Evolutionary conservation across 2,329 filamentous ascomycete species (phyloP), one percentile per base, ranked within the genome.

Genomic region (Lecanicillium sp.): DNA sequence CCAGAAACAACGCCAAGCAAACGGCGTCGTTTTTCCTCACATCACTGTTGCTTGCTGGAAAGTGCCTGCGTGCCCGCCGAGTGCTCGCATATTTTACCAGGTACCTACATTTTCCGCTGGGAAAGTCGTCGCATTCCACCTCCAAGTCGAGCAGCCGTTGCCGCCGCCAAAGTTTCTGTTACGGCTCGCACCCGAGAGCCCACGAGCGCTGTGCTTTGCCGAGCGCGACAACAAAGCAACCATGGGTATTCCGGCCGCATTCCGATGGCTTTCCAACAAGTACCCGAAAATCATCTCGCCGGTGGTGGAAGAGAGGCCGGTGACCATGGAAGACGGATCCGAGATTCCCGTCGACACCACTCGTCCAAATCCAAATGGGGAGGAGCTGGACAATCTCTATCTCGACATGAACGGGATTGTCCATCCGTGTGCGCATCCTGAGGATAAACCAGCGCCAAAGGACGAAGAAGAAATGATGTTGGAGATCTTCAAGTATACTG

Each of bases 391-490:
- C 66, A 98, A 98, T 55, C 71, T 98, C 5, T 98, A 98, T 57
- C 77, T 98, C 46, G 92, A 98, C 56, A 97, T 98, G 90, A 98
- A 98, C 62, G 94, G 92, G 59, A 98, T 98, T 49, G 92, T 98
- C 28, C 92, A 98, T 69, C 94, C 94, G 22, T 98, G 92, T 66
- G 95, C 90, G 33, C 92, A 98, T 65, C 92, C 92, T 1, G 92
- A 98, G 61, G 90, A 97, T 55, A 79, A 80, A 46, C 88, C 92
- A 2, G 79, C 92, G 4, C 92, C 92, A 10, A 84, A 83, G 55
- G 90, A 92, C 44, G 92, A 98, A 67, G 87, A 94, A 60, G 92
- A 97, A 66, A 98, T 98, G 92, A 98, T 98, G 92, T 61, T 96
- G 52, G 94, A 94, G 57, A 81, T 98, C 45, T 98, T 98, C 71